Evolutionary conservation across 1,139 yeast genomes (phyloP).

Genomic region (Sugiyamaella pinicola): DNA sequence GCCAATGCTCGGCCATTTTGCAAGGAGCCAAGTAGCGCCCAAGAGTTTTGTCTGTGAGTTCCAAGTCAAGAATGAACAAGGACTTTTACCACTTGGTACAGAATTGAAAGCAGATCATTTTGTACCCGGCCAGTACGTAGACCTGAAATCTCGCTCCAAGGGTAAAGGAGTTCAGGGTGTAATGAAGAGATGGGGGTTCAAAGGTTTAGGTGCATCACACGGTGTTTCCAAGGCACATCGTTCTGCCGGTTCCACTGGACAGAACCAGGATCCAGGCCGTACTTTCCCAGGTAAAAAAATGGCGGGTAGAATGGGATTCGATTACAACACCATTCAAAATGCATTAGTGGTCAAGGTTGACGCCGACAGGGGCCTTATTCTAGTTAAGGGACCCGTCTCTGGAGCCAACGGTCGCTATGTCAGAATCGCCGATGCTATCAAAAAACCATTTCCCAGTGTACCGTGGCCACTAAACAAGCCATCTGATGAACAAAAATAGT

Average conservation of each 20-base stretch:
- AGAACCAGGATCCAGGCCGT: constrained; percentile 93
- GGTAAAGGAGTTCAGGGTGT: constrained; percentile 99
- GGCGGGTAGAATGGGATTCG: constrained; percentile 97
- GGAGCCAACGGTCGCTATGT: constrained; percentile 83
- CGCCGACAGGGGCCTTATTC: constrained; percentile 75
- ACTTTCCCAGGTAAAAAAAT: constrained; percentile 95
- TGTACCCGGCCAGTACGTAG: constrained; percentile 80
- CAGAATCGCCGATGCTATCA: constrained; percentile 75
- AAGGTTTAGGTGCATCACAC: constrained; percentile 89
- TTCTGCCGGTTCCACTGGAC: constrained; percentile 97
- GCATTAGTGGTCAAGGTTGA: constrained; percentile 76
- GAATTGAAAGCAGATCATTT: constrained; percentile 82
- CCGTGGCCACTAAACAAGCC: constrained; percentile 19
- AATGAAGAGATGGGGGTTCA: constrained; percentile 93
- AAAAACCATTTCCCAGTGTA: constrained; percentile 37
- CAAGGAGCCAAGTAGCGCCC: constrained; percentile 82
- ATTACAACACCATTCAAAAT: constrained; percentile 73
- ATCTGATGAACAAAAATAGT: not conserved
- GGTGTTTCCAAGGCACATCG: constrained; percentile 96
- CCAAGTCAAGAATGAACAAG: constrained; percentile 65
- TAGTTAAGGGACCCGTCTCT: constrained; percentile 87
- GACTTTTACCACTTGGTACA: constrained; percentile 76
- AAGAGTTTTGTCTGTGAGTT: constrained; percentile 76
- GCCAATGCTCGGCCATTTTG: constrained; percentile 74
- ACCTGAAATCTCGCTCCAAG: constrained; percentile 73